These are phyloP conservation scores for Piloderma croceum DNA, from an alignment of 768 basidiomycete species.

Conservation along the genomic window DNA sequence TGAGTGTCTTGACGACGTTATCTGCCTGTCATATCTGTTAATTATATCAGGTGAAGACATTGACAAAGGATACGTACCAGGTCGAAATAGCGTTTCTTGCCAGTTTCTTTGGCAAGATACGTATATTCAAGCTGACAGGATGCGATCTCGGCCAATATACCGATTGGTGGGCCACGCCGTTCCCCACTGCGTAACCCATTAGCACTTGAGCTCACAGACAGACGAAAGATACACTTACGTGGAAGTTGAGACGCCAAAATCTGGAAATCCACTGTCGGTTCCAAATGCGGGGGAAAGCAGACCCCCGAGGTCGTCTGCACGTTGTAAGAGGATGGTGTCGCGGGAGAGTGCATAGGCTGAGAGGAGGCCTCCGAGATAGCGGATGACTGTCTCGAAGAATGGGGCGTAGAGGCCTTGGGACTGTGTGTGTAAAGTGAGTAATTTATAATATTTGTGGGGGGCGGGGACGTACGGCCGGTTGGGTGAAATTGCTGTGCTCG, in stretches of 20 bases:
- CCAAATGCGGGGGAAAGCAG: slow-evolving; percentile 69
- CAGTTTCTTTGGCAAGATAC: slow-evolving; percentile 75
- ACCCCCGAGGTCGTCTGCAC: slow-evolving; percentile 76
- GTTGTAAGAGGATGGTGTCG: slow-evolving; percentile 54
- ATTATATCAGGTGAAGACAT: background rate
- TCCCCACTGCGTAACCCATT: slow-evolving; percentile 29
- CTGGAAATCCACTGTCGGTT: slow-evolving; percentile 64
- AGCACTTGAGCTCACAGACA: slow-evolving; percentile 1
- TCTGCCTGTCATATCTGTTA: slow-evolving; percentile 33
- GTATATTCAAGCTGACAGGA: slow-evolving; percentile 81
- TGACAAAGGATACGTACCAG: slow-evolving; percentile 34
- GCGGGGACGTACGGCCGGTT: slow-evolving; percentile 33
- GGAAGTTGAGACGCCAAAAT: slow-evolving; percentile 61
- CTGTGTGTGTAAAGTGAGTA: slow-evolving; percentile 4
- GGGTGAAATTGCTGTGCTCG: slow-evolving; percentile 42
- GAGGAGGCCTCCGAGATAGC: slow-evolving; percentile 84
- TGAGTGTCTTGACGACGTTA: slow-evolving; percentile 43
- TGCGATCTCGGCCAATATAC: slow-evolving; percentile 72
- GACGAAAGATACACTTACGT: slow-evolving; percentile 33
- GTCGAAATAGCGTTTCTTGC: slow-evolving; percentile 56
- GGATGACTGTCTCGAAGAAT: slow-evolving; percentile 84
- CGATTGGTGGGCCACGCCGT: slow-evolving; percentile 32
- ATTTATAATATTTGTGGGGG: background rate
- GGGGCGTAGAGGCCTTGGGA: slow-evolving; percentile 34
- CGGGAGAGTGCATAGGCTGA: slow-evolving; percentile 75